Conservation (phyloP, 352 stramenopile genomes). For the Globisporangium mamillatum region DNA sequence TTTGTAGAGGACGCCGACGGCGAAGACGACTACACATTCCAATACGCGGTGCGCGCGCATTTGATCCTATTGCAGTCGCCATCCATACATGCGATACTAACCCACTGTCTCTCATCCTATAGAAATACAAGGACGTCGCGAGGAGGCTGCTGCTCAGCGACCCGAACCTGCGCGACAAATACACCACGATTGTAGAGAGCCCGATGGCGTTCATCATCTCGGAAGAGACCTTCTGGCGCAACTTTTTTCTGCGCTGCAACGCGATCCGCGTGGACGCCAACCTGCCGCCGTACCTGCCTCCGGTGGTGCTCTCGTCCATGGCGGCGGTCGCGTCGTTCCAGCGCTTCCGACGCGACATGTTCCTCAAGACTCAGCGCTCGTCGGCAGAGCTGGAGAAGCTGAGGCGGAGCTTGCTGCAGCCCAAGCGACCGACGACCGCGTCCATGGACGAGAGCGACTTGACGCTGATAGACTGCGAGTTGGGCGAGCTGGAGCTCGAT, state of each 20-base stretch:
- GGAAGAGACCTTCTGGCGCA: slow-evolving; percentile 64
- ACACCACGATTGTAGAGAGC: slow-evolving; percentile 37
- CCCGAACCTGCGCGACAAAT: slow-evolving; percentile 63
- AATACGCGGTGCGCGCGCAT: slow-evolving; percentile 28
- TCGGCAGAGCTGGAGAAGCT: slow-evolving; percentile 33
- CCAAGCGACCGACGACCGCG: slow-evolving; percentile 5
- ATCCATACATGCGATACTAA: not conserved
- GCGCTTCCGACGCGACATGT: slow-evolving; percentile 46
- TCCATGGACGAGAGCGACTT: slow-evolving; percentile 33
- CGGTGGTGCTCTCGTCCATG: slow-evolving; percentile 30
- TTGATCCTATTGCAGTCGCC: not conserved
- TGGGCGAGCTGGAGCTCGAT: slow-evolving; percentile 62
- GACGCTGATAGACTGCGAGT: slow-evolving; percentile 18
- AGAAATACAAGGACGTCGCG: slow-evolving; percentile 45
- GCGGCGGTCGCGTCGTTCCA: slow-evolving; percentile 43
- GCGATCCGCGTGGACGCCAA: slow-evolving; percentile 33
- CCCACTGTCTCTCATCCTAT: not conserved
- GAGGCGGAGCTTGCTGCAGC: slow-evolving; percentile 30
- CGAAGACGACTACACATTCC: slow-evolving; percentile 66
- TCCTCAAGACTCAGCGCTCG: slow-evolving; percentile 41
- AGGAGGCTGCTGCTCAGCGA: slow-evolving; percentile 51
- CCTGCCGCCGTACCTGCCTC: slow-evolving; percentile 48
- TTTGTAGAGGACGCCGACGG: slow-evolving; percentile 55
- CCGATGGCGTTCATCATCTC: slow-evolving; percentile 34
- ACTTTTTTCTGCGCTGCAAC: slow-evolving; percentile 74